Evolutionary conservation across 2,329 filamentous ascomycete genomes (phyloP).

Genomic region (Epichloe typhina): DNA sequence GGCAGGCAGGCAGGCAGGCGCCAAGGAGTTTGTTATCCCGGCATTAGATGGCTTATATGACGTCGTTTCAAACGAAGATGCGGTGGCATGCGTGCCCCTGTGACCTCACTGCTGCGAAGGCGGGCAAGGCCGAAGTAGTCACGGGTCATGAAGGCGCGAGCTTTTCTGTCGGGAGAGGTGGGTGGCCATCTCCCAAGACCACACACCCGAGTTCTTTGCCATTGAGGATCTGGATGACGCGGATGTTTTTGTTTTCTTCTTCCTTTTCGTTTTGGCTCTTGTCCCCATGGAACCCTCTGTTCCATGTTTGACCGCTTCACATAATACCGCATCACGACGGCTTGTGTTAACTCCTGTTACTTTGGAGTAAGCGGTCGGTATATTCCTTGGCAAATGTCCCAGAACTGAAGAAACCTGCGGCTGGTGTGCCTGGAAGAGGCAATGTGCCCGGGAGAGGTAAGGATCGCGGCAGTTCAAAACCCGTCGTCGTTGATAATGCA

Average conservation of each 20-base stretch:
- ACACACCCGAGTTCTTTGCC: constrained; percentile 44
- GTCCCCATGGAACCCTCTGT: too few relatives aligned
- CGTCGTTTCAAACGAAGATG: constrained; percentile 40
- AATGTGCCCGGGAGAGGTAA: too few relatives aligned
- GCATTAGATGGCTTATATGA: constrained; percentile 58
- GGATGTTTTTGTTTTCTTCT: constrained; percentile 30
- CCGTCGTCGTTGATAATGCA: too few relatives aligned
- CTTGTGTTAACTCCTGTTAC: too few relatives aligned
- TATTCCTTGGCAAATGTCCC: too few relatives aligned
- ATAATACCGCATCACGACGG: too few relatives aligned
- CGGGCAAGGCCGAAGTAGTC: constrained; percentile 13
- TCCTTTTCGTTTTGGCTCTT: too few relatives aligned
- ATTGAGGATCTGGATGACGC: constrained; percentile 64
- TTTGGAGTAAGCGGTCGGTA: too few relatives aligned
- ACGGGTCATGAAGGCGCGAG: constrained; percentile 7
- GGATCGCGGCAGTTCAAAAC: too few relatives aligned
- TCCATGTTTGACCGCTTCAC: constrained; percentile 16
- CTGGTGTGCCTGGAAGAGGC: too few relatives aligned
- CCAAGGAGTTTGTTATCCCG: constrained; percentile 46
- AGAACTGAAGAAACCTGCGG: too few relatives aligned
- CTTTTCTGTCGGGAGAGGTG: constrained; percentile 9
- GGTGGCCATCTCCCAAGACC: constrained; percentile 13
- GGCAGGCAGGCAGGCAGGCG: constrained; percentile 31
- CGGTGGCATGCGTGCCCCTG: constrained; percentile 40
- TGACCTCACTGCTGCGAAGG: constrained; percentile 31